Base-by-base conservation (phyloP, 2,329 filamentous ascomycete species). In the Trichoderma endophyticum region DNA sequence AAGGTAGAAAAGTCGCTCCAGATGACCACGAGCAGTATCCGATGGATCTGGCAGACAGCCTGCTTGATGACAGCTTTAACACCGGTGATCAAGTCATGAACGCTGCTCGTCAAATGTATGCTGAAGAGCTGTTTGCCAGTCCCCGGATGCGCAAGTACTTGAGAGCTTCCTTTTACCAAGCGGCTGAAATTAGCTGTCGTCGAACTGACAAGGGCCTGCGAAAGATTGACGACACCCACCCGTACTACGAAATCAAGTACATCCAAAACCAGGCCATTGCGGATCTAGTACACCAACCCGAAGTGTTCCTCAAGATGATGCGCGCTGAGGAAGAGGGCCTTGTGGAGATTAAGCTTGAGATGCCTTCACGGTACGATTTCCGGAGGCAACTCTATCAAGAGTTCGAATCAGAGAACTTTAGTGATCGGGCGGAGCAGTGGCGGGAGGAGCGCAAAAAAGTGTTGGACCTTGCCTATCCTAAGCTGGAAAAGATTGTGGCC, bases 191-290 rank as follows among this genome's bases (percentile, higher is more conserved):
- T 73, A 94, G 95, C 83, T 97, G 95, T 80, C 90, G 89, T 73
- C 91, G 96, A 70, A 99, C 96, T 0, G 95, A 98, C 73, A 99
- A 98, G 82, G 96, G 96, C 32, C 84, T 98, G 68, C 92, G 93
- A 71, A 93, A 93, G 78, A 98, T 99, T 76, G 95, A 97, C 77
- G 95, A 98, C 73, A 91, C 96, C 28, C 95, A 98, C 78, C 94
- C 94, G 0, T 98, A 97, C 81, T 98, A 98, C 80, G 96, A 98
- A 81, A 93, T 99, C 84, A 97, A 99, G 82, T 99, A 99, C 77
- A 86, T 99, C 24, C 90, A 94, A 75, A 94, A 96, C 77, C 95
- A 98, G 81, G 93, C 93, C 8, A 92, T 98, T 73, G 85, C 86
- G 56, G 92, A 96, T 75, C 88, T 98, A 72, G 92, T 94, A 3